Evolutionary conservation across 2,329 filamentous ascomycete species (phyloP), one percentile per base, ranked within the genome.

Genomic region (Pezicula rhizophila): DNA sequence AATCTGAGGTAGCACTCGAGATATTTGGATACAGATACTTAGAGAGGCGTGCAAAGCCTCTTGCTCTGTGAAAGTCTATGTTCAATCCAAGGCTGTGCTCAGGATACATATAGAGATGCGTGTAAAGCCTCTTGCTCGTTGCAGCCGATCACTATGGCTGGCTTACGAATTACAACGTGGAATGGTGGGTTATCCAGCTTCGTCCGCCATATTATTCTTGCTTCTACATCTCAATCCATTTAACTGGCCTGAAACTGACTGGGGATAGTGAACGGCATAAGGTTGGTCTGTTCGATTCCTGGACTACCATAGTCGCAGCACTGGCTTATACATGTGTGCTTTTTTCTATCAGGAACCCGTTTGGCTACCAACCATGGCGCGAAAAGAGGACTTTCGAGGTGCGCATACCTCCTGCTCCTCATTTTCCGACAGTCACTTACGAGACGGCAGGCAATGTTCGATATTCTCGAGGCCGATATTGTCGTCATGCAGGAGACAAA

Each of bases 401-500:
- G 64, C 44, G 60, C 18, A 18, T 17, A 45, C 11, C 38, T n/a
- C 14, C 14, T 42, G n/a, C 33, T 33, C 43, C 18, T 39, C 40
- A 18, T 45, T 14, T 2, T 10, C 18, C 18, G 37, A 39, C 18
- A 46, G 37, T 33, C 17, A 17, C 49, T 52, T 8, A 42, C 15
- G 26, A 20, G 11, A 25, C 5, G 43, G 2, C 51, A 89, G 85
- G 78, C 85, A 56, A 97, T 97, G 93, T 97, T 99, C 68, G 88
- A 96, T 57, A 87, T 86, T 39, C 78, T 99, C 6, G 87, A 93
- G 65, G 84, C 91, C 46, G 93, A 99, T 66, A 93, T 99, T 55
- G 82, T 97, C 15, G 78, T 96, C 50, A 90, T 97, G 74, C 93
- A 99, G 67, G 93, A 97, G 68, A 84, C 89, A 39, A 99, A 97